These are phyloP conservation scores for Cutaneotrichosporon dermatis DNA, from an alignment of 1,284 basidiomycete genomes.

Conservation along the genomic window DNA sequence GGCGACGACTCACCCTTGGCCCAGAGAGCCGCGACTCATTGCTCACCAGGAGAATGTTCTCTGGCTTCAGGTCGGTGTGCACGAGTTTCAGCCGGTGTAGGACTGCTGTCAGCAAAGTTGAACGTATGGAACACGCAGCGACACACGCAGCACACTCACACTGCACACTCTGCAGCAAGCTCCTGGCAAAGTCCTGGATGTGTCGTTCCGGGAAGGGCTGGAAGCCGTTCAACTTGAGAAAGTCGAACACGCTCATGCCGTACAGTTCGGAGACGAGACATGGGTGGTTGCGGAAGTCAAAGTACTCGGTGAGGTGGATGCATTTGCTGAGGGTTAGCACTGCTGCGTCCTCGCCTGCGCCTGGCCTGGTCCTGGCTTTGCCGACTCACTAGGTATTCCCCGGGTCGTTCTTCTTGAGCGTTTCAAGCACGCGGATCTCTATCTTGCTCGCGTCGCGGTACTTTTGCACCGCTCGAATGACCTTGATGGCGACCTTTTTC, in stretches of 20 bases:
- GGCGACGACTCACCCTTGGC: constrained; percentile 26
- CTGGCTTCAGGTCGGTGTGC: constrained; percentile 98
- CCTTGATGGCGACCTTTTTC: constrained; percentile 91
- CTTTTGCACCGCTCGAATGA: constrained; percentile 93
- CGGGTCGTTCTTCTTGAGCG: constrained; percentile 85
- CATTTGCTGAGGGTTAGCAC: constrained; percentile 70
- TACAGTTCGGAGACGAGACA: constrained; percentile 95
- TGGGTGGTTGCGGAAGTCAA: constrained; percentile 96
- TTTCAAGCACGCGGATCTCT: constrained; percentile 90
- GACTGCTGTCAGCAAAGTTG: constrained; percentile 55
- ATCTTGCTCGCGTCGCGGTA: constrained; percentile 99
- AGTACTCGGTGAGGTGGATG: constrained; percentile 90
- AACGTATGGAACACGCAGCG: no score
- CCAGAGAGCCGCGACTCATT: constrained; percentile 59
- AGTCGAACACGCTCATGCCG: constrained; percentile 98
- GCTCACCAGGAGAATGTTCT: constrained; percentile 92
- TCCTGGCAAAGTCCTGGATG: constrained; percentile 91
- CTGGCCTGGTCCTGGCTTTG: no score
- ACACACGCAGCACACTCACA: constrained; percentile 57
- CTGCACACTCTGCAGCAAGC: constrained; percentile 86
- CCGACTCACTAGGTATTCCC: constrained; percentile 74
- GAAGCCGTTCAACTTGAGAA: constrained; percentile 96
- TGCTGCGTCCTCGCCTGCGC: background rate
- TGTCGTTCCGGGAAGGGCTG: constrained; percentile 92
- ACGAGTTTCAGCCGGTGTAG: constrained; percentile 86